These are phyloP conservation scores for Spencermartinsiella ligniputridi DNA, from an alignment of 1,139 yeast species.

Conservation along the genomic window DNA sequence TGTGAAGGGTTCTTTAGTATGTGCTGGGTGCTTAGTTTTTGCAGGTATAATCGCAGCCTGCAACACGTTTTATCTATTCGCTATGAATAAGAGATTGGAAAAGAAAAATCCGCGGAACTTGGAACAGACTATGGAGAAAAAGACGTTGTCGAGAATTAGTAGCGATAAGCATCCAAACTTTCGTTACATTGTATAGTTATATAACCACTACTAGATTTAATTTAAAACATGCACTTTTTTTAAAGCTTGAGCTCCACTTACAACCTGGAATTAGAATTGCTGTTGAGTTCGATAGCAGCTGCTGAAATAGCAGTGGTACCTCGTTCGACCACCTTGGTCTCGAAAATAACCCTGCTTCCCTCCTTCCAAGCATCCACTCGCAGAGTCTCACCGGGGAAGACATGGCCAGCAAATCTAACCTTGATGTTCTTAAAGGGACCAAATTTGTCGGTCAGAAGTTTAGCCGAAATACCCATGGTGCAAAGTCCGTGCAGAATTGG, in stretches of 20 bases:
- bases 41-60: slow-evolving; percentile 18
- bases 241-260: too few relatives aligned
- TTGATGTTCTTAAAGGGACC: slow-evolving; percentile 84
- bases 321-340: slow-evolving; percentile 78
- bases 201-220: too few relatives aligned
- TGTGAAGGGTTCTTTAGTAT: slow-evolving; percentile 23
- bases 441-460: slow-evolving; percentile 69
- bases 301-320: slow-evolving; percentile 74
- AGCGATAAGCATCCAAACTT: slow-evolving; percentile 19
- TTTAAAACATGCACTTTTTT: neutral
- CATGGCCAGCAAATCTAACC: slow-evolving; percentile 87
- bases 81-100: slow-evolving; percentile 21
- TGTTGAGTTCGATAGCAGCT: slow-evolving; percentile 71
- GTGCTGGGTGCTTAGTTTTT: slow-evolving; percentile 20
- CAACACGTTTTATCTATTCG: slow-evolving; percentile 18
- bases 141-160: slow-evolving; percentile 12
- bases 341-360: slow-evolving; percentile 68
- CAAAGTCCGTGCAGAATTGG: slow-evolving; percentile 95
- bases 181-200: slow-evolving; percentile 17
- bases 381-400: slow-evolving; percentile 95
- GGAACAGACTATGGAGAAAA: slow-evolving; percentile 4
- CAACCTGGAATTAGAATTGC: slow-evolving; percentile 23
- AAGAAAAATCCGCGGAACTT: slow-evolving; percentile 18
- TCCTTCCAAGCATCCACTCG: slow-evolving; percentile 82
- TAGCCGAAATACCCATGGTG: slow-evolving; percentile 77